Base-by-base conservation (phyloP, 768 basidiomycete species). In the Lactarius hatsudake region DNA sequence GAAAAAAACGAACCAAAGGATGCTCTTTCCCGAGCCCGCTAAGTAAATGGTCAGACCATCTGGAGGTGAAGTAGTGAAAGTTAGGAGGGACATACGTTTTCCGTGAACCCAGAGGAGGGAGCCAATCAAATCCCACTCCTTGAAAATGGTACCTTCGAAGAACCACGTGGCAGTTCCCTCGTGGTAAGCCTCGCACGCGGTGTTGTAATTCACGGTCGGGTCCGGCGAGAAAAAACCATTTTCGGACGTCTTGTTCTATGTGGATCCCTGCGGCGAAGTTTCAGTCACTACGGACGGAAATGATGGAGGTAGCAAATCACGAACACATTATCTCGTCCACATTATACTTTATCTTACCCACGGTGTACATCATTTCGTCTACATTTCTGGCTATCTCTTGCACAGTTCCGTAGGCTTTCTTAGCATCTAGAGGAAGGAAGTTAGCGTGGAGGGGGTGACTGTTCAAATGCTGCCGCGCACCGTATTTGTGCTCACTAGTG, bases 371-470 rank as follows among this genome's bases (percentile, higher is more conserved):
- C 30, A 30, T 30, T 30, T 30, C 30, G 5, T 30, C 30, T 30
- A 30, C 8, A 5, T 23, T 10, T 30, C 30, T 30, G 3, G n/a
- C 10, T 23, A 23, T 48, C n/a, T 23, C 10, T 48, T 48, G 48
- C 10, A 48, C 5, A 23, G n/a, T 12, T 0, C 23, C n/a, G 5
- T 30, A 30, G 30, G 30, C 30, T 30, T 30, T 30, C 30, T 10
- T 23, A 10, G 48, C n/a, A 48, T 48, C 48, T 48, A 13, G 10
- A 48, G n/a, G 12, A 23, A 3, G 3, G n/a, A 2, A 13, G 48
- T 23, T 12, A 23, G n/a, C n/a, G 12, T 0, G 5, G 18, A 20
- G 10, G 0, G 10, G n/a, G 5, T 7, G 23, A 4, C 0, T 2
- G 10, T 30, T 48, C 20, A 23, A 23, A 48, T 48, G 48, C 0